These are phyloP conservation scores for Spinellus fusiger DNA, from an alignment of 192 early-diverging fungal species.

Conservation along the genomic window DNA sequence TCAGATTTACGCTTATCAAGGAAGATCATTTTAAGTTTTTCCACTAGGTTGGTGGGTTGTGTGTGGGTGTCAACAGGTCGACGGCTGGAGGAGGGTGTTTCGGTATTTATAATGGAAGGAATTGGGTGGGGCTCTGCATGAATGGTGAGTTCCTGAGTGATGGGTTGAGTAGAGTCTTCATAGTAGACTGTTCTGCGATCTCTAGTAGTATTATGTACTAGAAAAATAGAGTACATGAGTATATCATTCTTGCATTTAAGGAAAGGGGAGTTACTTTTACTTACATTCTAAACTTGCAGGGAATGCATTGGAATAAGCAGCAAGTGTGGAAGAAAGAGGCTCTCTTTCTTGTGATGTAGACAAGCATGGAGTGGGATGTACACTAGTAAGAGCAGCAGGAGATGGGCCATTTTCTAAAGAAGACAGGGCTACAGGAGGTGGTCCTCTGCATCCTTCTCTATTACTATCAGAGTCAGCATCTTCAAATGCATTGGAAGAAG, in stretches of 20 bases:
- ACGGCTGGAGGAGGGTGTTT: neutral
- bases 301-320: too few relatives aligned
- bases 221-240: neutral
- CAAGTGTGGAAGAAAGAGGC: too few relatives aligned
- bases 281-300: neutral
- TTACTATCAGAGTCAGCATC: too few relatives aligned
- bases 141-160: neutral
- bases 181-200: neutral
- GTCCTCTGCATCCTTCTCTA: too few relatives aligned
- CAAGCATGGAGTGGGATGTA: too few relatives aligned
- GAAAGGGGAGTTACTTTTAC: too few relatives aligned
- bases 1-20: slow-evolving; percentile 1
- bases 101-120: neutral
- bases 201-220: neutral
- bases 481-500: too few relatives aligned
- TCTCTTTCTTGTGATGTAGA: too few relatives aligned
- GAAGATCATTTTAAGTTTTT: slow-evolving; percentile 10
- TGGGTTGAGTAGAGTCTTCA: neutral
- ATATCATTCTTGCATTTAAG: too few relatives aligned
- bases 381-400: too few relatives aligned
- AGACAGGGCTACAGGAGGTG: neutral
- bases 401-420: too few relatives aligned
- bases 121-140: neutral
- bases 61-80: neutral
- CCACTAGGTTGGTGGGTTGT: neutral